These are phyloP conservation scores for Exserohilum turcica DNA, from an alignment of 2,329 filamentous ascomycete species.

Conservation along the genomic window DNA sequence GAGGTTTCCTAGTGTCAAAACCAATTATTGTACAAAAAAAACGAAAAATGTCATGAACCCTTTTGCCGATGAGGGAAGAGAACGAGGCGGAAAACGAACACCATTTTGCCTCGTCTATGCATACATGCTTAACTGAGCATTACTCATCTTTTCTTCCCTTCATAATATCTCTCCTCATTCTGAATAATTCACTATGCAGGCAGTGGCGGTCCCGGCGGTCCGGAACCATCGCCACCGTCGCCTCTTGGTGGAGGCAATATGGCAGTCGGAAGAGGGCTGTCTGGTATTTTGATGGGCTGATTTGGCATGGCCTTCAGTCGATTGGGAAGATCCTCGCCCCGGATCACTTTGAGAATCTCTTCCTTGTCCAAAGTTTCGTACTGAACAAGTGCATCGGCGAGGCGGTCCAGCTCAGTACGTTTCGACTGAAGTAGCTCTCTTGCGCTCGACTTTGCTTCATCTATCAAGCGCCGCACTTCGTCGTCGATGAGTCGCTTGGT, in stretches of 20 bases:
- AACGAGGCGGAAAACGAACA: background rate
- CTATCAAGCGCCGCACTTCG: slow-evolving; percentile 84
- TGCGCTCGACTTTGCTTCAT: slow-evolving; percentile 79
- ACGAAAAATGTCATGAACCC: background rate
- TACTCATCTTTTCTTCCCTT: background rate
- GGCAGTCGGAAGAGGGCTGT: slow-evolving; percentile 32
- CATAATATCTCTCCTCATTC: background rate
- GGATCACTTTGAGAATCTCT: slow-evolving; percentile 89
- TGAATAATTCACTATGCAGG: slow-evolving; percentile 20
- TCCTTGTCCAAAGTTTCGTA: slow-evolving; percentile 90
- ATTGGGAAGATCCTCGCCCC: slow-evolving; percentile 77
- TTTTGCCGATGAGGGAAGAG: background rate
- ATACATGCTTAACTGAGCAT: slow-evolving; percentile 3
- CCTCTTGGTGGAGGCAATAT: slow-evolving; percentile 28
- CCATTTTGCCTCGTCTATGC: slow-evolving; percentile 2
- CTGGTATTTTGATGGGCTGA: slow-evolving; percentile 71
- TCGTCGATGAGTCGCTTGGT: slow-evolving; percentile 85
- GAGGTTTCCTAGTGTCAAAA: background rate
- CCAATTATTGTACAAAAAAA: slow-evolving; percentile 3
- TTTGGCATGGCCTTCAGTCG: slow-evolving; percentile 65
- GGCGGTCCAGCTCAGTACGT: slow-evolving; percentile 81
- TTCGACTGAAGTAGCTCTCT: slow-evolving; percentile 71
- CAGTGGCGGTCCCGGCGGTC: slow-evolving; percentile 24
- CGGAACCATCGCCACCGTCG: slow-evolving; percentile 16
- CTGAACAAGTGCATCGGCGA: slow-evolving; percentile 87